Evolutionary conservation across 169 alveolate genomes (phyloP).

Genomic region (Cryptosporidium parvum): DNA sequence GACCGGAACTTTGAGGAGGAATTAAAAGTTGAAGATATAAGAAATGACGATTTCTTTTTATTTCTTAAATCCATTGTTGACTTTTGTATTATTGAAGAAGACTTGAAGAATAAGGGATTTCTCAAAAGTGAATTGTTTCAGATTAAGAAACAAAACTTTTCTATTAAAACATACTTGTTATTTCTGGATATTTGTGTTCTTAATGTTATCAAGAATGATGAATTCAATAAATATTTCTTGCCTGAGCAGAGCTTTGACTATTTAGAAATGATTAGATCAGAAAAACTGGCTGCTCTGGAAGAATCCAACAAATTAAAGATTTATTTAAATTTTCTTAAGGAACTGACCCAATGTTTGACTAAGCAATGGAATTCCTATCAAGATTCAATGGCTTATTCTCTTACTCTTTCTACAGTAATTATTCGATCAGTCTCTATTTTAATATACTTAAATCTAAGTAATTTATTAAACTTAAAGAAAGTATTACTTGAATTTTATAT

Average conservation of each 20-base stretch:
- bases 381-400: conserved; percentile 16
- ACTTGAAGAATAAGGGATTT: not conserved
- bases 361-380: conserved; percentile 38
- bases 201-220: not conserved
- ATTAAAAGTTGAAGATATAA: not conserved
- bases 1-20: not conserved
- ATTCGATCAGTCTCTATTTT: conserved; percentile 26
- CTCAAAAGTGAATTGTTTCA: not conserved
- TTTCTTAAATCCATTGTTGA: not conserved
- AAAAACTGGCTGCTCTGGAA: not conserved
- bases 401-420: conserved; percentile 20
- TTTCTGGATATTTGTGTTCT: conserved; percentile 9
- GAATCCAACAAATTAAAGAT: not conserved
- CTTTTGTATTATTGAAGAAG: not conserved
- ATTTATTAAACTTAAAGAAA: not conserved
- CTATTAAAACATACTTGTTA: not conserved
- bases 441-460: conserved; percentile 1
- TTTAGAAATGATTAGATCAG: not conserved
- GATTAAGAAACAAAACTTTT: not conserved
- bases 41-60: not conserved
- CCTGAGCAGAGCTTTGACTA: not conserved
- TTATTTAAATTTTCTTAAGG: conserved; percentile 3
- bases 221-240: not conserved
- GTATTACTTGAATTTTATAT: not conserved
- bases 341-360: not conserved